Conservation (phyloP, 1,284 basidiomycete species). For the Phenoliferia sp. region DNA sequence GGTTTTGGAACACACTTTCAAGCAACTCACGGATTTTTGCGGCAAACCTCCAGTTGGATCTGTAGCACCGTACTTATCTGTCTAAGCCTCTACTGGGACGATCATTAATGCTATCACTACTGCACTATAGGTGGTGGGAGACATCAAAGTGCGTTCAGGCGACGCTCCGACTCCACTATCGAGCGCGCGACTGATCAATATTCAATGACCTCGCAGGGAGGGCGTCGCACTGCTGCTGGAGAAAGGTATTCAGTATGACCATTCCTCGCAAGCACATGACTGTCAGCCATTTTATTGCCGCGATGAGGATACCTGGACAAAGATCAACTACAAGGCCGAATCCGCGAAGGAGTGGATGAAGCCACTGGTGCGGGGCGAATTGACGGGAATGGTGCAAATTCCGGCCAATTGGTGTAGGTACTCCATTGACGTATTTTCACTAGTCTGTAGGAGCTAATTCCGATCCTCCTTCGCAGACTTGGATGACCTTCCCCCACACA, state of each 20-base stretch:
- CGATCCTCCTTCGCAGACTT: conserved; percentile 41
- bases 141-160: conserved; percentile 32
- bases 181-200: background rate
- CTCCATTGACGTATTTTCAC: background rate
- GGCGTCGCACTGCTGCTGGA: conserved; percentile 63
- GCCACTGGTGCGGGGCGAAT: conserved; percentile 59
- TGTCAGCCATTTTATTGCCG: conserved; percentile 1
- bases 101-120: conserved; percentile 47
- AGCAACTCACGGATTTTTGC: conserved; percentile 64
- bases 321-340: conserved; percentile 59
- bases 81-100: background rate
- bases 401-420: conserved; percentile 58
- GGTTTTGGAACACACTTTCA: conserved; percentile 63
- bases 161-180: no score
- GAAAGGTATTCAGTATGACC: conserved; percentile 70
- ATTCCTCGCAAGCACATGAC: conserved; percentile 55
- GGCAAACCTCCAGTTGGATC: conserved; percentile 57
- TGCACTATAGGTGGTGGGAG: conserved; percentile 78
- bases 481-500: conserved; percentile 66
- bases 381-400: conserved; percentile 66
- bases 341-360: conserved; percentile 69
- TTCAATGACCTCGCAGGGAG: conserved; percentile 44
- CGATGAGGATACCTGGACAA: conserved; percentile 60
- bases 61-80: conserved; percentile 37
- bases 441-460: background rate